phyloP scores from a whole-genome alignment of 78 protist genomes.

The Emiliania huxleyi region DNA sequence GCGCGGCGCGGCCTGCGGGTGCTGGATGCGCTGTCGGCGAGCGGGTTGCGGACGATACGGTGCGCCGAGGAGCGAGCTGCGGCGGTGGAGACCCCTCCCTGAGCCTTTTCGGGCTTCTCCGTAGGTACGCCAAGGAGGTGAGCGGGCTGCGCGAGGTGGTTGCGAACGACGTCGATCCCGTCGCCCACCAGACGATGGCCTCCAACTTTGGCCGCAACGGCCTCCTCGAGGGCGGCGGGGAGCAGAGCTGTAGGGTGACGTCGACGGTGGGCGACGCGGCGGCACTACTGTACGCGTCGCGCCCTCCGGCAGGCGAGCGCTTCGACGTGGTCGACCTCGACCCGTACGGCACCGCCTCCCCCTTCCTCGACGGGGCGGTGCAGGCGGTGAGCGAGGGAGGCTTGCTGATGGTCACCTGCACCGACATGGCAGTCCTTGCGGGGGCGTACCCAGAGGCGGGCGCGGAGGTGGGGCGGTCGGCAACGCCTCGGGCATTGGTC shows the following conservation, averaged over 20 bases:
- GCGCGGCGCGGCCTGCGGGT: constrained; percentile 59
- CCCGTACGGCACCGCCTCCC: constrained; percentile 98
- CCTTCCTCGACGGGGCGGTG: constrained; percentile 93
- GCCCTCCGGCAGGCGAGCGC: neutral
- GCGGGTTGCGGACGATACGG: constrained; percentile 90
- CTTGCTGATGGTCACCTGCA: constrained; percentile 92
- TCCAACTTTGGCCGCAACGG: constrained; percentile 75
- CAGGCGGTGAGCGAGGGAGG: constrained; percentile 86
- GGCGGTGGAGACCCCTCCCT: too few species aligned
- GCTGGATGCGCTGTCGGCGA: constrained; percentile 95
- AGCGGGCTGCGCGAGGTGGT: constrained; percentile 57
- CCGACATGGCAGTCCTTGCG: constrained; percentile 92
- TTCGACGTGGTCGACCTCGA: constrained; percentile 91
- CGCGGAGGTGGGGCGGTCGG: too few species aligned
- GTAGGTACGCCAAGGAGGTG: constrained; percentile 83
- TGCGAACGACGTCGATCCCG: constrained; percentile 87
- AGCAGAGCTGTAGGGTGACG: too few species aligned
- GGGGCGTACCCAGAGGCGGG: constrained; percentile 73
- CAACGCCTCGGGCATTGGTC: too few species aligned
- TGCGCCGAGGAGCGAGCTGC: too few species aligned
- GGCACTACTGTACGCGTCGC: too few species aligned
- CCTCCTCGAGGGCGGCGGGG: too few species aligned
- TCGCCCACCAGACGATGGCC: constrained; percentile 82
- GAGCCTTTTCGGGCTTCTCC: too few species aligned
- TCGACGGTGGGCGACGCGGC: neutral